These are phyloP conservation scores for Lichtheimia ornata DNA, from an alignment of 371 early-diverging fungal species.

Conservation along the genomic window DNA sequence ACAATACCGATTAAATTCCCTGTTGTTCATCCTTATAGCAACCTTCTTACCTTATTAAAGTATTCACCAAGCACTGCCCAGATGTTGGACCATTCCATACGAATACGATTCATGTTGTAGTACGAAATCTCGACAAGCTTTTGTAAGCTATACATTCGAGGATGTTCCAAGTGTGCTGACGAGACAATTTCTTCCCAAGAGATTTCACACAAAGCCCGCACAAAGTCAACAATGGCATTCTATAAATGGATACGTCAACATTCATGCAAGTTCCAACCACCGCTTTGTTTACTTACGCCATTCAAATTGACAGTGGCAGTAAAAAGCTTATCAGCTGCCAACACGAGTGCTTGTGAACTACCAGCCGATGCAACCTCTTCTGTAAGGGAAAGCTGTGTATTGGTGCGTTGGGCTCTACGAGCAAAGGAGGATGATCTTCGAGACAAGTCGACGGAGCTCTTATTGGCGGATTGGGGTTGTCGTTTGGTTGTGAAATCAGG, in stretches of 20 bases:
- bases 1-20: not conserved
- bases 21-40: not conserved
- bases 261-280: not conserved
- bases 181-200: constrained; percentile 91
- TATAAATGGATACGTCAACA: constrained; percentile 1
- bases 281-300: constrained; percentile 28
- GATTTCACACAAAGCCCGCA: constrained; percentile 80
- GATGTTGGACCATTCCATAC: constrained; percentile 94
- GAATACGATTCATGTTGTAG: constrained; percentile 97
- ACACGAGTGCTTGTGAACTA: constrained; percentile 66
- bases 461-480: constrained; percentile 1
- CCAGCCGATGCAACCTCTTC: constrained; percentile 57
- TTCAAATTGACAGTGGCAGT: constrained; percentile 57
- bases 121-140: constrained; percentile 93
- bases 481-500: constrained; percentile 31
- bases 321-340: constrained; percentile 87
- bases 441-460: constrained; percentile 30
- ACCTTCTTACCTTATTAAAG: constrained; percentile 67
- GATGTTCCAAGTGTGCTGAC: constrained; percentile 57
- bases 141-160: constrained; percentile 89
- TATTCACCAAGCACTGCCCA: constrained; percentile 93
- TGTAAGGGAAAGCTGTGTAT: constrained; percentile 40
- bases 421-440: constrained; percentile 38
- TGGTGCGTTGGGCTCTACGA: constrained; percentile 22
- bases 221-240: constrained; percentile 88